Base-by-base conservation (phyloP, 441 rosid genomes). In the Brassica hybrid region DNA sequence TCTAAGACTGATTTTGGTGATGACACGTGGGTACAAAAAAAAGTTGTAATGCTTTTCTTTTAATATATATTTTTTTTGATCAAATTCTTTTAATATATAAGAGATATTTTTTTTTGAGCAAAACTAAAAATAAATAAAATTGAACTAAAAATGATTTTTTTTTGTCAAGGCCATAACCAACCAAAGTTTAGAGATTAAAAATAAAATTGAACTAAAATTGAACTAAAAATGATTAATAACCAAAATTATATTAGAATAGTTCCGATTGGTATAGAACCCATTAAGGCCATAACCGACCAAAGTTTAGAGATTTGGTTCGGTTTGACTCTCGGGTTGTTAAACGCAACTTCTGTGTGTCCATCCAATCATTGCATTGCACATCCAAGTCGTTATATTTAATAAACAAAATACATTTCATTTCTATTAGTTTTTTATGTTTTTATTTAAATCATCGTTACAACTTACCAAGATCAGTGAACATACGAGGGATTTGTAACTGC, bases 301-400 rank as follows among this genome's bases (percentile, higher is more conserved):
- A 45, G 13, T 13, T 45, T 1, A 13, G 13, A 13, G 6, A 45
- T 13, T 10, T 45, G 54, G 54, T 45, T 45, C 16, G 17, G 54
- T 45, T 69, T 69, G 75, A 76, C 59, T 54, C 59, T 69, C 45
- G 0, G 54, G 21, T 54, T 30, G 71, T 50, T 50, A 67, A 67
- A 67, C 72, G 61, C 72, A 50, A 30, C 16, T 68, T 68, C 7
- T 68, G 64, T 69, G 25, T 17, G 11, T 9, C 13, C 48, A 18
- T 68, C 58, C 45, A 76, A 23, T 69, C 18, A 69, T 69, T 68
- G 52, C 78, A 36, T 19, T 23, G 8, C 17, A 12, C 5, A 7
- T 23, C 59, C 38, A 10, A 10, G 7, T 58, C 32, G 14, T 41
- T 41, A 41, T 41, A 41, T 11, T 0, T 11, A 36, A 7, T 23